Percentiles rank a stretch among this genome's conserved stretches.
phyloP scores from a whole-genome alignment of 2,329 filamentous ascomycete species.

The Aureobasidium sp. region DNA sequence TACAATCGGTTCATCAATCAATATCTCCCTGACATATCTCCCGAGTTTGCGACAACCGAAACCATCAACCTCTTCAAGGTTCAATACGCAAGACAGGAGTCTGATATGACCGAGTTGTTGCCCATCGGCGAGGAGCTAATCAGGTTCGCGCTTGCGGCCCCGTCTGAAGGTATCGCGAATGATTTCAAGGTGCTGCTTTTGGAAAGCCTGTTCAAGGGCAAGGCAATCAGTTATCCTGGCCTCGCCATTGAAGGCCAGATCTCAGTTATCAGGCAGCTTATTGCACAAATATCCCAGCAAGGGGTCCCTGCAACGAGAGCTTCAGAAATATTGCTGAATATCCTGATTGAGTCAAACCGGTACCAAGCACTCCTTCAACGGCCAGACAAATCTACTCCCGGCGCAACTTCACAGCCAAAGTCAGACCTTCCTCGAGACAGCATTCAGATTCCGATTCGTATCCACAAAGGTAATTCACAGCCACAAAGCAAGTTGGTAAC shows the following conservation, averaged over 20 bases:
- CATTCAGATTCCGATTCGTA: conserved; percentile 1
- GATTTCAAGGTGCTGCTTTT: neutral
- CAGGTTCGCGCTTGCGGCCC: neutral
- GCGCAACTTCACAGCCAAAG: too few relatives aligned
- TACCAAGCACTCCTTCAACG: neutral
- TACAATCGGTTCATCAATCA: conserved; percentile 43
- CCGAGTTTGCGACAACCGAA: conserved; percentile 48
- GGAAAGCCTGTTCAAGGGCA: neutral
- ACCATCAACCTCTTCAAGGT: neutral
- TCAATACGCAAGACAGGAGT: neutral
- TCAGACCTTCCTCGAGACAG: neutral
- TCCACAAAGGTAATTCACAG: neutral
- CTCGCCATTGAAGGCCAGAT: conserved; percentile 25
- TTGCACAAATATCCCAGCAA: conserved; percentile 43
- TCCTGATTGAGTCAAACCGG: neutral
- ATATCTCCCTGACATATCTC: conserved; percentile 50
- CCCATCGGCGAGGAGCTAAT: neutral
- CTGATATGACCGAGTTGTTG: neutral
- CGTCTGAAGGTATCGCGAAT: neutral
- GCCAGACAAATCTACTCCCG: neutral
- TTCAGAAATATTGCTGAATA: neutral
- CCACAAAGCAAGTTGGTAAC: neutral
- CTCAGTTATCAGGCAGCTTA: conserved; percentile 63
- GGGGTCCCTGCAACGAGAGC: neutral
- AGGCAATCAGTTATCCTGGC: neutral